phyloP scores from a whole-genome alignment of 2,329 filamentous ascomycete genomes.

The Fusarium temperatum region DNA sequence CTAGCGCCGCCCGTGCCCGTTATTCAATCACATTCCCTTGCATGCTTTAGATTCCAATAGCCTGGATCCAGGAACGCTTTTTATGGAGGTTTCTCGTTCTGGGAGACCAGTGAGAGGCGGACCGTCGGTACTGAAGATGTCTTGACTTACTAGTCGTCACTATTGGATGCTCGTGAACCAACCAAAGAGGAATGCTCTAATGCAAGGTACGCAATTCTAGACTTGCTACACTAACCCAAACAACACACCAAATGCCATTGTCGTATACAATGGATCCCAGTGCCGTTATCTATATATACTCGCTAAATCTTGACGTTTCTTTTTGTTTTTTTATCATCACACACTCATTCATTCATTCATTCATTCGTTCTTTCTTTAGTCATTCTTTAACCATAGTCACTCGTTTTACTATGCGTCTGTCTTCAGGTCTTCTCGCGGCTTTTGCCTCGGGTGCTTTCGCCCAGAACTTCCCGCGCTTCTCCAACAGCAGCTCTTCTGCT shows the following conservation, averaged over 20 bases:
- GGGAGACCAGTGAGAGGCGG: not conserved
- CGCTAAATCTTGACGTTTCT: not conserved
- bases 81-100: not conserved
- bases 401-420: conserved; percentile 16
- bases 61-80: not conserved
- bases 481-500: conserved; percentile 13
- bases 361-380: not conserved
- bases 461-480: conserved; percentile 3
- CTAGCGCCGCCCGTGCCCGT: not conserved
- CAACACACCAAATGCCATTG: not conserved
- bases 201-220: not conserved
- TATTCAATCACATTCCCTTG: not conserved
- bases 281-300: not conserved
- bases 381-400: conserved; percentile 1
- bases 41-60: not conserved
- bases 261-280: not conserved
- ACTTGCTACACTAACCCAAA: not conserved
- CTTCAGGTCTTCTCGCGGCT: conserved; percentile 1
- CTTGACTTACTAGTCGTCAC: not conserved
- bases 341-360: not conserved
- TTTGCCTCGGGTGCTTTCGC: not conserved
- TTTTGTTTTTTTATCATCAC: not conserved
- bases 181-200: not conserved
- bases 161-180: not conserved
- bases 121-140: not conserved